Base-by-base conservation (phyloP, 106 monocot species). In the Gastrodia elata region DNA sequence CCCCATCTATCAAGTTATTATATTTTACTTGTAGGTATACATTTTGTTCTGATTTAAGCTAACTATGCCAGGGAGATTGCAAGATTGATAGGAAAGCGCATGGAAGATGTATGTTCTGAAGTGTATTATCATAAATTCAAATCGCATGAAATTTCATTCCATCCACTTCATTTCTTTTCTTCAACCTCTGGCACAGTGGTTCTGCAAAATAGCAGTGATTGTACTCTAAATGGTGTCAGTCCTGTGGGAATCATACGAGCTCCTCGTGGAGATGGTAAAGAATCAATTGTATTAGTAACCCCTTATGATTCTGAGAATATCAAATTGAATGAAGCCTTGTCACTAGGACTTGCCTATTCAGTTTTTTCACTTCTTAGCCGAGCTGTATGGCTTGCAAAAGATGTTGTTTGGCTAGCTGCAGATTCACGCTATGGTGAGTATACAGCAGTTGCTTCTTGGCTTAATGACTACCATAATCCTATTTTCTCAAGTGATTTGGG, bases 201-300 rank as follows among this genome's bases (percentile, higher is more conserved):
- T 15, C 52, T 36, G 15, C 22, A 71, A 70, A 59, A 68, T 33
- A 87, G 85, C 61, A 68, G 59, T 39, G 89, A 76, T 59, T 88
- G 59, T 75, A 65, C 74, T 24, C 73, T 77, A 28, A 76, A 70
- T 81, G 92, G 89, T 22, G 71, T 89, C 33, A 89, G 80, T 75
- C 67, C 85, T 52, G 77, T 95, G 49, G 95, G 95, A 30, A 89
- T 92, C 22, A 84, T 92, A 75, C 80, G 87, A 48, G 89, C 95
- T 76, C 89, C 95, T 67, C 87, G 78, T 46, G 95, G 91, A 46
- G 95, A 95, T 78, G 95, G 95, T 71, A 95, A 95, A 79, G 95
- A 95, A 85, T 83, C 89, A 76, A 89, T 92, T 75, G 87, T 92
- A n/a, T 64, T 95, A 37, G 92, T 95, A 6, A 87, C 86, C 64